Evolutionary conservation across 2,329 filamentous ascomycete genomes (phyloP).

Genomic region (Juglanconis sp.): DNA sequence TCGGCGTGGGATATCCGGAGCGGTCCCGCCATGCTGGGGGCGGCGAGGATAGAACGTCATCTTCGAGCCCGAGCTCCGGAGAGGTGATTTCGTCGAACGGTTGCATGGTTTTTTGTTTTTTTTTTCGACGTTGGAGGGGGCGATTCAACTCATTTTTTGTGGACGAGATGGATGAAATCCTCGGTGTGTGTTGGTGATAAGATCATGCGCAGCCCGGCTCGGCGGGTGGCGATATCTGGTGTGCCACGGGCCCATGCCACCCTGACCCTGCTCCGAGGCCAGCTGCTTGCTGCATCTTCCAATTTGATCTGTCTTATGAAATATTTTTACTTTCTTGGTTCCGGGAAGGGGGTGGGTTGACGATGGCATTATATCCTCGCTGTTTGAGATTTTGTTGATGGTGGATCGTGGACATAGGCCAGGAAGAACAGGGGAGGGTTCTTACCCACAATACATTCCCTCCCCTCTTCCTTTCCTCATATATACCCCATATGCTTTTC

Average conservation of each 20-base stretch:
- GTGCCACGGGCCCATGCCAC: not conserved
- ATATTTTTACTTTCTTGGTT: too few species aligned
- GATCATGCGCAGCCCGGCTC: not conserved
- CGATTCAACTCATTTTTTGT: not conserved
- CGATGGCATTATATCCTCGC: too few species aligned
- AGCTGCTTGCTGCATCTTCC: too few species aligned
- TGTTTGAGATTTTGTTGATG: too few species aligned
- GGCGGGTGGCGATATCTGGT: not conserved
- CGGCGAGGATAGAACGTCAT: slow-evolving; percentile 1
- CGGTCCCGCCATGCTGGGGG: not conserved
- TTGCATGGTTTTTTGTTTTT: not conserved
- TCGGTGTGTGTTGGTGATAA: not conserved
- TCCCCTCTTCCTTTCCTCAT: too few species aligned
- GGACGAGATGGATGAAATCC: not conserved
- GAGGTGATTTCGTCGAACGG: slow-evolving; percentile 13
- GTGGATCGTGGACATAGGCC: too few species aligned
- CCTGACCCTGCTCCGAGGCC: too few species aligned
- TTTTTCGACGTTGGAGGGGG: not conserved
- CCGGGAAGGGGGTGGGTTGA: too few species aligned
- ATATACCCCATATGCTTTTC: too few species aligned
- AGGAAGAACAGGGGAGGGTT: too few species aligned
- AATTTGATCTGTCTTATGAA: too few species aligned
- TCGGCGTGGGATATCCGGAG: slow-evolving; percentile 6
- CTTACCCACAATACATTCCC: too few species aligned
- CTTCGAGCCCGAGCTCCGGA: slow-evolving; percentile 9